Evolutionary conservation across 352 stramenopile species (phyloP).

Genomic region (Pythium scleroteichum): DNA sequence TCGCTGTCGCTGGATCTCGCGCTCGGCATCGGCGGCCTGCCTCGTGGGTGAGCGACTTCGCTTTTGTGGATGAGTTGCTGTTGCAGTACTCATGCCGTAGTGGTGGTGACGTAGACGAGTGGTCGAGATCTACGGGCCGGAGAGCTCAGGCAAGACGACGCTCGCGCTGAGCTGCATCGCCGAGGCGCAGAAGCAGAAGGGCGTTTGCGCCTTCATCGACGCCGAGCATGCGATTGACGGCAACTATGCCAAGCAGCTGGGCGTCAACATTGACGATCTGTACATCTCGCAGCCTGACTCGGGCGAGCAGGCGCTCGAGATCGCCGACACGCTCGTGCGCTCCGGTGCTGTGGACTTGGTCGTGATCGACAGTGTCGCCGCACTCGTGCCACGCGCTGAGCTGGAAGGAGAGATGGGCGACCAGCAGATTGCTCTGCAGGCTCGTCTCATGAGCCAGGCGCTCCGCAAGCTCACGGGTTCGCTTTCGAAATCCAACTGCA

Average conservation of each 20-base stretch:
- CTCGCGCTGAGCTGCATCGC: slow-evolving; percentile 97
- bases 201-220: slow-evolving; percentile 98
- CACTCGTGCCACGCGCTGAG: slow-evolving; percentile 96
- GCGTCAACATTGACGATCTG: slow-evolving; percentile 96
- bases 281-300: slow-evolving; percentile 97
- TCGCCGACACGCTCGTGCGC: slow-evolving; percentile 97
- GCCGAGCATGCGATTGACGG: slow-evolving; percentile 98
- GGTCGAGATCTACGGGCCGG: slow-evolving; percentile 98
- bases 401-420: slow-evolving; percentile 95
- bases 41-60: slow-evolving; percentile 72
- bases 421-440: slow-evolving; percentile 97
- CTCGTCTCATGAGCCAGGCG: slow-evolving; percentile 96
- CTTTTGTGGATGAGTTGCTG: not conserved
- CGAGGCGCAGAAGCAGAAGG: slow-evolving; percentile 92
- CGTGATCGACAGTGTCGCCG: slow-evolving; percentile 97
- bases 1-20: slow-evolving; percentile 93
- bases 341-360: slow-evolving; percentile 97
- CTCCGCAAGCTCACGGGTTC: slow-evolving; percentile 97
- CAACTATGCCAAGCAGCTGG: slow-evolving; percentile 90
- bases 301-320: slow-evolving; percentile 98
- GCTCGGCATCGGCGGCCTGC: slow-evolving; percentile 92
- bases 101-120: slow-evolving; percentile 72
- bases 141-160: slow-evolving; percentile 98
- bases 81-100: too few species aligned
- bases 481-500: slow-evolving; percentile 94